These are phyloP conservation scores for Clitopilus passeckerianus DNA, from an alignment of 768 basidiomycete species.

Conservation along the genomic window DNA sequence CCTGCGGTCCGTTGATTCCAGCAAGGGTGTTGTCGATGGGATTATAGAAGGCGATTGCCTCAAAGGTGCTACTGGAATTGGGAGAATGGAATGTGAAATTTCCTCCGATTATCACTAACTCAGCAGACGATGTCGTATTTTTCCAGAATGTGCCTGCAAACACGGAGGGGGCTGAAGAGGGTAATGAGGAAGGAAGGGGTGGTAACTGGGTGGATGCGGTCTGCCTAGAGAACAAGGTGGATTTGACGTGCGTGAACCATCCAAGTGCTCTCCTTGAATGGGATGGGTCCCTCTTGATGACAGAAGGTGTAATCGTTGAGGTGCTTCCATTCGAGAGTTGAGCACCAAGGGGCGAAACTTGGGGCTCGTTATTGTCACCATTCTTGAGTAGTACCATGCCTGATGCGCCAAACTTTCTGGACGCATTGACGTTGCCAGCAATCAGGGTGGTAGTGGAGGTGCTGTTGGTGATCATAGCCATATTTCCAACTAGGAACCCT, in stretches of 20 bases:
- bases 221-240: conserved; percentile 49
- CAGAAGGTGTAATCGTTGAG: conserved; percentile 28
- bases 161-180: conserved; percentile 72
- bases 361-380: conserved; percentile 47
- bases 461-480: conserved; percentile 66
- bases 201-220: conserved; percentile 32
- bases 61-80: conserved; percentile 33
- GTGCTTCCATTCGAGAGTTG: conserved; percentile 29
- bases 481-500: conserved; percentile 66
- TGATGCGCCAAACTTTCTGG: conserved; percentile 63
- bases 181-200: conserved; percentile 49
- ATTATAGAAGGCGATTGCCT: conserved; percentile 72
- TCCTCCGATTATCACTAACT: conserved; percentile 81
- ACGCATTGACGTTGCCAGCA: conserved; percentile 59
- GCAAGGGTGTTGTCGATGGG: conserved; percentile 38
- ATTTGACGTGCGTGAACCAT: conserved; percentile 43
- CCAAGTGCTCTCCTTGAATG: conserved; percentile 11
- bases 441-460: conserved; percentile 59
- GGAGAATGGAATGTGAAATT: conserved; percentile 67
- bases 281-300: background rate
- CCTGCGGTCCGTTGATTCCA: conserved; percentile 53
- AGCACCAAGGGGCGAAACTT: conserved; percentile 56
- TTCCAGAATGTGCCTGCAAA: conserved; percentile 89
- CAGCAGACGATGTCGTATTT: conserved; percentile 59
- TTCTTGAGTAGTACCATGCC: conserved; percentile 80